These are phyloP conservation scores for Symmetrospora coprosmae DNA, from an alignment of 768 basidiomycete genomes.

Conservation along the genomic window DNA sequence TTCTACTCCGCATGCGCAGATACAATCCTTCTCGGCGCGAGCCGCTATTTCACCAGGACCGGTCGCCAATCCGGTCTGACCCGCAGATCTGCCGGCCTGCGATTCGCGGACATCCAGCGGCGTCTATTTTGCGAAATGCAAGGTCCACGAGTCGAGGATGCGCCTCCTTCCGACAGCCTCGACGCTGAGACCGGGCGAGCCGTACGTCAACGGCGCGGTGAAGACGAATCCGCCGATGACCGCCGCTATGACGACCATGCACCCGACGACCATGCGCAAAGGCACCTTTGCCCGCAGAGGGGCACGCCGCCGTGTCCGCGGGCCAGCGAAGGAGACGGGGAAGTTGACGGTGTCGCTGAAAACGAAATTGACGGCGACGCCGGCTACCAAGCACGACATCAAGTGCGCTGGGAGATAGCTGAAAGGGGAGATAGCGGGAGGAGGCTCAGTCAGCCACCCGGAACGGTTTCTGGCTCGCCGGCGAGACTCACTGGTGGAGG, in stretches of 20 bases:
- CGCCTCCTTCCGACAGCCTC: conserved; percentile 71
- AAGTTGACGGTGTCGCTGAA: conserved; percentile 32
- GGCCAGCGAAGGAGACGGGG: conserved; percentile 29
- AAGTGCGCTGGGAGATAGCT: conserved; percentile 96
- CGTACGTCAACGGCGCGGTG: conserved; percentile 83
- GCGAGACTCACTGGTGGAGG: conserved; percentile 47
- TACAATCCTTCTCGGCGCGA: no score
- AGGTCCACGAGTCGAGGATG: conserved; percentile 75
- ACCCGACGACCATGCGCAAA: conserved; percentile 45
- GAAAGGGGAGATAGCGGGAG: background rate
- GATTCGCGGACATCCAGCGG: no score
- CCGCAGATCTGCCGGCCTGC: no score
- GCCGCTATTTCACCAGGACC: no score
- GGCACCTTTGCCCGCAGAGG: conserved; percentile 51
- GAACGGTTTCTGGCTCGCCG: no score
- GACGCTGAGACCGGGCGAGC: conserved; percentile 78
- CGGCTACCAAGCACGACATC: conserved; percentile 68
- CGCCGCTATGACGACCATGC: conserved; percentile 53
- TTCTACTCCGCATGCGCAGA: no score
- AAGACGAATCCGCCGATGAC: conserved; percentile 42
- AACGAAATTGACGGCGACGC: conserved; percentile 59
- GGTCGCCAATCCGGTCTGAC: no score
- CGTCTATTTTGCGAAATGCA: conserved; percentile 36
- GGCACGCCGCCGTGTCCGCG: conserved; percentile 31
- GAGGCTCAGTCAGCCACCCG: background rate